These are phyloP conservation scores for Paratinospora sagittata DNA, from an alignment of 164 flowering plant genomes.

Conservation along the genomic window DNA sequence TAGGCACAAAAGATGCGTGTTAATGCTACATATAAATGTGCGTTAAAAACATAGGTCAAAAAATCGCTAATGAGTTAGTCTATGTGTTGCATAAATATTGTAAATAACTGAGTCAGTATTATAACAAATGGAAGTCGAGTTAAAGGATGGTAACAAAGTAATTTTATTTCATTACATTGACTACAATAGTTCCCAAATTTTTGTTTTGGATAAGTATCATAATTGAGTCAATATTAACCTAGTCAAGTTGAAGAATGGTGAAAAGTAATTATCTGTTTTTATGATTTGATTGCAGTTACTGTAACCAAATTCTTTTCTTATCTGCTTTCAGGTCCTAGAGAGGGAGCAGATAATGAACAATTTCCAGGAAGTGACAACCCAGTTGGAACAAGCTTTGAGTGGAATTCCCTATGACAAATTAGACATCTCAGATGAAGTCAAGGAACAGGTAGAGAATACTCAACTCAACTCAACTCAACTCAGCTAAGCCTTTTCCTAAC, in stretches of 20 bases:
- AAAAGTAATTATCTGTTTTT: no score
- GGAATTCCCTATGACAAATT: slow-evolving; percentile 62
- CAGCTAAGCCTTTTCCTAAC: no score
- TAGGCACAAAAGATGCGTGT: neutral
- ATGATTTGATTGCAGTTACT: neutral
- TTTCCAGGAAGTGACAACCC: slow-evolving; percentile 64
- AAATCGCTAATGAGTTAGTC: neutral
- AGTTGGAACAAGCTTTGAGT: slow-evolving; percentile 65
- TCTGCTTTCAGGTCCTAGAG: slow-evolving; percentile 54
- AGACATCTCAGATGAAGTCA: slow-evolving; percentile 91
- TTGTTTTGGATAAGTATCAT: no score
- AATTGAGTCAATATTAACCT: no score
- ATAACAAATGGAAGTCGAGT: neutral
- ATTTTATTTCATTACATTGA: no score
- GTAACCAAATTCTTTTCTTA: neutral
- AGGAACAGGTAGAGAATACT: slow-evolving; percentile 75
- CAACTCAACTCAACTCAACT: no score
- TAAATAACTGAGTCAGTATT: neutral
- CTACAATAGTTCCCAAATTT: no score
- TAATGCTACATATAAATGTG: neutral
- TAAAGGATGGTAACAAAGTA: neutral
- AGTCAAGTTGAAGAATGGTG: no score
- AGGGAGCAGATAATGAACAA: slow-evolving; percentile 59
- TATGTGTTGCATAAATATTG: neutral
- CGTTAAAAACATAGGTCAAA: neutral